Conservation (phyloP, 2,329 filamentous ascomycete species). For the Pseudofabraea citricarpa region DNA sequence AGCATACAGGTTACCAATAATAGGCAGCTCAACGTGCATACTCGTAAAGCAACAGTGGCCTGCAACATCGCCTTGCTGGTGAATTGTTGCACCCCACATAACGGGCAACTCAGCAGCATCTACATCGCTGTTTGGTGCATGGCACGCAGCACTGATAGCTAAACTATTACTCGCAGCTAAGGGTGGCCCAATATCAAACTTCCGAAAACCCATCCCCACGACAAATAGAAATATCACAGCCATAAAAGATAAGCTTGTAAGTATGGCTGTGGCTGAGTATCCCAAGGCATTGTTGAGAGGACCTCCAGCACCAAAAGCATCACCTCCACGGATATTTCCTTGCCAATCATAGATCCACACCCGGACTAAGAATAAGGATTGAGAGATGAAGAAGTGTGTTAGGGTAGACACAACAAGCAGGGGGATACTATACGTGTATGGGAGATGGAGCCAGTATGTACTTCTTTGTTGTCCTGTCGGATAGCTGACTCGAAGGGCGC, state of each 20-base stretch:
- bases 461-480: constrained; percentile 23
- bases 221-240: not conserved
- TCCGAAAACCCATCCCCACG: not conserved
- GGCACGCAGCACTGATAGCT: constrained; percentile 3
- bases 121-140: not conserved
- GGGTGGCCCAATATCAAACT: not conserved
- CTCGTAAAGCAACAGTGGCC: constrained; percentile 1
- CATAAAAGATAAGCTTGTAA: not conserved
- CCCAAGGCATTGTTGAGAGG: not conserved
- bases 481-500: constrained; percentile 36
- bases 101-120: not conserved
- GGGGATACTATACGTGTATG: not conserved
- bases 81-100: not conserved
- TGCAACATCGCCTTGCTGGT: not conserved
- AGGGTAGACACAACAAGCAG: not conserved
- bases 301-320: not conserved
- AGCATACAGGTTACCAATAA: not conserved
- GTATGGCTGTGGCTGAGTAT: not conserved
- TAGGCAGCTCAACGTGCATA: not conserved
- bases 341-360: constrained; percentile 2
- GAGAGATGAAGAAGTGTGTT: constrained; percentile 1
- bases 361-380: not conserved
- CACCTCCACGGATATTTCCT: not conserved
- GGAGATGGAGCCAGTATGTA: not conserved
- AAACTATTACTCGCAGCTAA: not conserved